Evolutionary conservation across 495 filamentous ascomycete species (phyloP), one percentile per base, ranked within the genome.

Genomic region (Immersiella caudata): DNA sequence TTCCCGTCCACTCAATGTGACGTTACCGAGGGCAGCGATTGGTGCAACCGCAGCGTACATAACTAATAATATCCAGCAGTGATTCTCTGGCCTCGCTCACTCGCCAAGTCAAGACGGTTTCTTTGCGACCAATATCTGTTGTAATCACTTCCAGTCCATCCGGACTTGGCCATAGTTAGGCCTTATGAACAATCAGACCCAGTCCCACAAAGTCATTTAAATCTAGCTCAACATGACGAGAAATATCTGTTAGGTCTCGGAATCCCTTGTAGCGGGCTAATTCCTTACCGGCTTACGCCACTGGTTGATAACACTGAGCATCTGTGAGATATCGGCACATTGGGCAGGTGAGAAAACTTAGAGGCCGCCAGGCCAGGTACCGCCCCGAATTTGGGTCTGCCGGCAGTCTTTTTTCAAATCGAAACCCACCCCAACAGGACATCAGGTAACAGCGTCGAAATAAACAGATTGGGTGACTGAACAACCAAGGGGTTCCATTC

Each of bases 401-500:
- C n/a, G n/a, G n/a, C n/a, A n/a, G n/a, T n/a, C n/a, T n/a, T n/a
- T n/a, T n/a, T n/a, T n/a, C n/a, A 36, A 12, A 36, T 46, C 11
- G 5, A 18, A 46, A 2, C 40, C 11, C 40, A 46, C 11, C 40
- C 33, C 33, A 36, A 18, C 40, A 12, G 9, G 5, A 46, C 40
- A 46, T 14, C 40, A n/a, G n/a, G 9, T 12, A 46, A 46, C 40
- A 12, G 16, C 52, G 6, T 56, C 6, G 52, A 56, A 26, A 25
- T 6, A 11, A 55, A 22, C 2, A 26, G 8, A 24, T 57, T 27
- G 54, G 54, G 26, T n/a, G 54, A 57, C 54, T 6, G 21, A 25
- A 57, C 54, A 57, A 57, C 54, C 54, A 57, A 33, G 26, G 26
- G n/a, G 12, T 57, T 57, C 22, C 54, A 57, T 57, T 57, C 54